A percentile compares a stretch with the other conserved stretches of the same genome.
Conservation (phyloP, 805 yeast species). For the Jamesozyma jinghongensis region DNA sequence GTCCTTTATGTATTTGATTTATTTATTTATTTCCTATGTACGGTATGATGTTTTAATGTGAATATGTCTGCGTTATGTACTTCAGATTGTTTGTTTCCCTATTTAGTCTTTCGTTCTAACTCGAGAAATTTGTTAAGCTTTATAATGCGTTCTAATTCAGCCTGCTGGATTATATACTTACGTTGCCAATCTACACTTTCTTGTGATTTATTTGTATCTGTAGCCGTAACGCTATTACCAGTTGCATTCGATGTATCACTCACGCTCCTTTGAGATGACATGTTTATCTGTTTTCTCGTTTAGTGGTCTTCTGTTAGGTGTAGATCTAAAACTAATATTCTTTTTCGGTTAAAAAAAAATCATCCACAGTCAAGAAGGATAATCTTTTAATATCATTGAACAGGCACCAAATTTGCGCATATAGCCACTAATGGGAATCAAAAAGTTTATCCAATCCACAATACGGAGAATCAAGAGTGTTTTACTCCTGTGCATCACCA, state of each 20-base stretch:
- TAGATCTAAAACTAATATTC: too few species aligned
- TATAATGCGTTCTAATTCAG: slow-evolving; percentile 15
- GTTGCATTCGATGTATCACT: background rate
- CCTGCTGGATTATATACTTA: slow-evolving; percentile 12
- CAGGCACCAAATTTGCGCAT: too few species aligned
- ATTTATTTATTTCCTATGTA: background rate
- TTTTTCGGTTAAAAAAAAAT: too few species aligned
- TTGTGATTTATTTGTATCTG: background rate
- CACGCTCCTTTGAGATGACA: background rate
- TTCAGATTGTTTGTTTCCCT: too few species aligned
- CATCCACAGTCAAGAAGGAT: too few species aligned
- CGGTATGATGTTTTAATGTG: too few species aligned
- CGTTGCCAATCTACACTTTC: slow-evolving; percentile 14
- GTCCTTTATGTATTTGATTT: background rate
- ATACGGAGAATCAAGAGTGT: slow-evolving; percentile 22
- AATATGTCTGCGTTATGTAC: background rate
- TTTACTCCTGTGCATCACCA: slow-evolving; percentile 22
- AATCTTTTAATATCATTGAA: too few species aligned
- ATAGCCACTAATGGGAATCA: slow-evolving; percentile 9
- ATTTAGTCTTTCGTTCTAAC: slow-evolving; percentile 9
- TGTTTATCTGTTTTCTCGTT: too few species aligned
- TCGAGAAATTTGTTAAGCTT: slow-evolving; percentile 19
- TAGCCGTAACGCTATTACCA: background rate
- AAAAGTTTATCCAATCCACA: slow-evolving; percentile 9
- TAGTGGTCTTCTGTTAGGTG: too few species aligned